phyloP scores from a whole-genome alignment of 495 filamentous ascomycete genomes.

The Daldinia caldariorum region DNA sequence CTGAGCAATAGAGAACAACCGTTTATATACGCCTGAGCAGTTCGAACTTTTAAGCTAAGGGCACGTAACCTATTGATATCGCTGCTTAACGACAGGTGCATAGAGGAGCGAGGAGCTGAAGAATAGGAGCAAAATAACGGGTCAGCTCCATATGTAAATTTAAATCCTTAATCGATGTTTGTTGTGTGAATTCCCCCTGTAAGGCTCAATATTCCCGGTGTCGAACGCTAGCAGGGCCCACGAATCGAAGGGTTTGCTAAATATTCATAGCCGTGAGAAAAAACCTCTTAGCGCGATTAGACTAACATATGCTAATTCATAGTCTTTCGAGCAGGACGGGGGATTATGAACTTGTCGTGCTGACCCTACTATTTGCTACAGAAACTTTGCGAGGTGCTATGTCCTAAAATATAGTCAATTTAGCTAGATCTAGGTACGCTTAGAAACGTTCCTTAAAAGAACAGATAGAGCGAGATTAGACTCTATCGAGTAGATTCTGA shows the following conservation, averaged over 20 bases:
- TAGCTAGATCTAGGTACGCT: too few relatives aligned
- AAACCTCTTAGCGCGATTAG: conserved; percentile 25
- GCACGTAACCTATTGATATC: neutral
- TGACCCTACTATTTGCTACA: conserved; percentile 8
- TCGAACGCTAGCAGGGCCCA: neutral
- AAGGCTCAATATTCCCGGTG: neutral
- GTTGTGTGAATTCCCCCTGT: neutral
- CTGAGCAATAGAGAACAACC: too few relatives aligned
- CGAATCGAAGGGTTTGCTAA: conserved; percentile 10
- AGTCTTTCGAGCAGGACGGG: conserved; percentile 7
- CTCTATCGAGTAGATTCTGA: conserved; percentile 2
- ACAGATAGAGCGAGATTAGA: neutral
- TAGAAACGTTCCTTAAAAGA: neutral
- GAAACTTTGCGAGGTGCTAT: neutral
- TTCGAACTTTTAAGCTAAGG: neutral
- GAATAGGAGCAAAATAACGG: neutral
- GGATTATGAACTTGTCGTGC: neutral
- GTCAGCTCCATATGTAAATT: neutral
- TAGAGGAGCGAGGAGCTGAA: neutral
- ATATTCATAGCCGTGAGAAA: conserved; percentile 14
- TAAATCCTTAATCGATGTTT: neutral
- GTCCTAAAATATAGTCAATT: neutral
- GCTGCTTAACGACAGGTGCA: neutral
- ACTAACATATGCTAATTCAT: neutral
- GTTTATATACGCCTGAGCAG: neutral